phyloP scores from a whole-genome alignment of 768 basidiomycete genomes.

The Nidularia pulvinata region DNA sequence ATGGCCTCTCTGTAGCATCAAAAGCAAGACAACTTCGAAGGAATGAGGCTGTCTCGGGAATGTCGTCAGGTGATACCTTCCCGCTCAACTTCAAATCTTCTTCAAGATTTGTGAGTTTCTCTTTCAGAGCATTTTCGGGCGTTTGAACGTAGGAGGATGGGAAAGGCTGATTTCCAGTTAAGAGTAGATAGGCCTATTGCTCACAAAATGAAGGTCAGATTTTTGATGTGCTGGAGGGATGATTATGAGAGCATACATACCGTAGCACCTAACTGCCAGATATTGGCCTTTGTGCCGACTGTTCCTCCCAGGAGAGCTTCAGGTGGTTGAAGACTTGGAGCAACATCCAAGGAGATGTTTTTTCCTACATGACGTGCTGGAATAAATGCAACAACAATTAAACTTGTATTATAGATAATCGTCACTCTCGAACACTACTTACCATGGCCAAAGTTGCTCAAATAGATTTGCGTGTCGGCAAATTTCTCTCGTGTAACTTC shows the following conservation, averaged over 20 bases:
- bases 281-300: not conserved
- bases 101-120: too few relatives aligned
- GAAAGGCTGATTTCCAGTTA: not conserved
- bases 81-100: not conserved
- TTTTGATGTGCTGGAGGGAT: not conserved
- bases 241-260: not conserved
- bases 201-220: too few relatives aligned
- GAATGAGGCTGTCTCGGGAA: not conserved
- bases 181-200: not conserved
- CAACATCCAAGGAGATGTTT: not conserved
- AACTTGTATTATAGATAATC: not conserved
- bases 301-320: not conserved
- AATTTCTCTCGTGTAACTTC: not conserved
- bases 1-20: not conserved
- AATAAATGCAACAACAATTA: not conserved
- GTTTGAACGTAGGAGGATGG: not conserved
- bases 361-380: not conserved
- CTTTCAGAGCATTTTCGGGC: too few relatives aligned
- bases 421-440: not conserved
- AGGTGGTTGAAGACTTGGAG: not conserved
- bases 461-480: not conserved
- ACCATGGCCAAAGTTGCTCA: conserved; percentile 6
- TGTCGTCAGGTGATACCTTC: not conserved
- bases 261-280: not conserved
- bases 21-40: not conserved